Evolutionary conservation across 139 green algal genomes (phyloP).

Genomic region (Chlamydomonas asymmetrica): DNA sequence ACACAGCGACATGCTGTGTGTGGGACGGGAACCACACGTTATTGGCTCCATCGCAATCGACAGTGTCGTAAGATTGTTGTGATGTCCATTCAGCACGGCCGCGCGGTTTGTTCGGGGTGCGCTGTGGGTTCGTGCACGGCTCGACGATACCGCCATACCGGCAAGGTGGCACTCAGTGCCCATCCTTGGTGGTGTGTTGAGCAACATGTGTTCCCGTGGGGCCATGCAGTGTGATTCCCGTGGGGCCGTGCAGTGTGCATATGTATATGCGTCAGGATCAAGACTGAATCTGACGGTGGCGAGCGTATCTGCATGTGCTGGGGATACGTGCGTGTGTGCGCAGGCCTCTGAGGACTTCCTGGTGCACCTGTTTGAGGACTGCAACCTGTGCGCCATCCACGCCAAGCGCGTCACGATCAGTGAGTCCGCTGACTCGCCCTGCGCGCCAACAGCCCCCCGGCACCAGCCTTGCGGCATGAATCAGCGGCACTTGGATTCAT

Average conservation of each 20-base stretch:
- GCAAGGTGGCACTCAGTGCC: background rate
- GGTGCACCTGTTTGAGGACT: conserved; percentile 93
- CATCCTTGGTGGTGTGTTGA: background rate
- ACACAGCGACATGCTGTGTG: no score
- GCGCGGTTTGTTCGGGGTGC: no score
- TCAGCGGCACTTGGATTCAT: no score
- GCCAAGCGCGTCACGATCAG: conserved; percentile 92
- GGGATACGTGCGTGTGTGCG: background rate
- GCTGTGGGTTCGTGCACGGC: no score
- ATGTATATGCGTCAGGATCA: background rate
- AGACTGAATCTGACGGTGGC: no score
- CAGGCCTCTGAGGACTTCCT: conserved; percentile 93
- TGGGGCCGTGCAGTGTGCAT: background rate
- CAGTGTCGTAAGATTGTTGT: no score
- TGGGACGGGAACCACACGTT: no score
- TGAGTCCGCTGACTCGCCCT: conserved; percentile 65
- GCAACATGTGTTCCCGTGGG: background rate
- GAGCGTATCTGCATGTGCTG: no score
- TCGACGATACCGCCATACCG: background rate
- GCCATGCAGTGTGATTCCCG: background rate
- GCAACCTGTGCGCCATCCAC: conserved; percentile 94
- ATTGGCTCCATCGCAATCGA: no score
- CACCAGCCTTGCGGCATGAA: conserved; percentile 43
- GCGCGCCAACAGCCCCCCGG: conserved; percentile 18
- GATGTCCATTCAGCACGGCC: no score